Evolutionary conservation across 1,284 basidiomycete species (phyloP), one percentile per base, ranked within the genome.

Genomic region (Heterobasidion occidentale): DNA sequence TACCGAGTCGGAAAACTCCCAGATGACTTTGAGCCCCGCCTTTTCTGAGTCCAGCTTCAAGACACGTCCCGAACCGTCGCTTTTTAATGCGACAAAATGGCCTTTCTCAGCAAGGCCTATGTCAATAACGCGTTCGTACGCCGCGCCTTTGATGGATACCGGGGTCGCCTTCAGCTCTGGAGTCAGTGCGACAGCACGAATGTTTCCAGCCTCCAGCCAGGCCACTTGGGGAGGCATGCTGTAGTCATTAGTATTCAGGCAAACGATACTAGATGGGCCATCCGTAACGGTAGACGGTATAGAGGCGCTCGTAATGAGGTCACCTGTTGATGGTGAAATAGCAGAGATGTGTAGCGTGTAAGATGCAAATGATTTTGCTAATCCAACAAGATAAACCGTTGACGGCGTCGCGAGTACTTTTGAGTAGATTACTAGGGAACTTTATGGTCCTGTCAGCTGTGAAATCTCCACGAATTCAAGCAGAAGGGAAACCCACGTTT

Each of bases 261-360:
- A 58, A 20, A 76, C 60, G 53, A 83, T 70, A 46, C 79, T 76
- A 14, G 71, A 63, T 4, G 79, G 65, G 0, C 76, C 77, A 44
- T 78, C 70, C 1, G 71, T 61, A 55, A 92, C 77, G 51, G 68
- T 77, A 0, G 85, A 85, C 6, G 84, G 80, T 38, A 93, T 71
- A 59, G 81, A 74, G 0, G 70, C 73, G 53, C 71, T 77, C 3
- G 75, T 65, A 47, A 88, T 65, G 27, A 83, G 62, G 45, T 77
- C 71, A 1, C 90, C 89, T 1, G 78, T 82, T 3, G 69, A 57
- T 0, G 84, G 68, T 53, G 81, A 75, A 14, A 92, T 68, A 2
- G 82, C 71, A 14, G 82, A 80, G 60, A 90, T 72, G 58, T 89
- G 81, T 1, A 94, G 68, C 11, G 83, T 87, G 63, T 84, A 83